Percentiles rank a stretch among this genome's conserved stretches.
phyloP scores from a whole-genome alignment of 2,329 filamentous ascomycete genomes.

The Thelonectria olida region DNA sequence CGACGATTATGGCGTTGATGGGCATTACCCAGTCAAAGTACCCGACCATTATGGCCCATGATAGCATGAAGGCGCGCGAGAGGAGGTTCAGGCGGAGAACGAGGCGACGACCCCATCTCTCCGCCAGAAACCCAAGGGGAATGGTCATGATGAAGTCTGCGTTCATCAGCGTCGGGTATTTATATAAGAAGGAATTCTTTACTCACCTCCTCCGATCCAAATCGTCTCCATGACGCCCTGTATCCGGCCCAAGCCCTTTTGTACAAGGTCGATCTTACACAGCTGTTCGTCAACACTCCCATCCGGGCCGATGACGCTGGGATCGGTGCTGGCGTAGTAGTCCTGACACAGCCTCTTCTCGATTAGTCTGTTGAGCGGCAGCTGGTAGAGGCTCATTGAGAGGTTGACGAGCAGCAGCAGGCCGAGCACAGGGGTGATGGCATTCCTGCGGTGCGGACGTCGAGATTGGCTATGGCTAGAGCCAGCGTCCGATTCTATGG shows the following conservation, averaged over 20 bases:
- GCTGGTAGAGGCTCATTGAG: constrained; percentile 57
- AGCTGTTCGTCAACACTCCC: constrained; percentile 58
- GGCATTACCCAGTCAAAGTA: constrained; percentile 30
- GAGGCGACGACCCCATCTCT: constrained; percentile 50
- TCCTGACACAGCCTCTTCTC: constrained; percentile 60
- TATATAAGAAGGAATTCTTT: accelerated
- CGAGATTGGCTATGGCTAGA: background rate
- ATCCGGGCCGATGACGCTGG: constrained; percentile 37
- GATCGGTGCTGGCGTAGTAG: constrained; percentile 56
- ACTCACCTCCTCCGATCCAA: constrained; percentile 58
- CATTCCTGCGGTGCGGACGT: constrained; percentile 1
- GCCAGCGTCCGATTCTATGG: constrained; percentile 3
- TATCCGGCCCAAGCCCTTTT: constrained; percentile 60
- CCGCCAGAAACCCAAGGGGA: constrained; percentile 56
- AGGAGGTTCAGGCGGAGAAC: constrained; percentile 56
- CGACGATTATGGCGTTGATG: constrained; percentile 47
- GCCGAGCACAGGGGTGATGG: constrained; percentile 43
- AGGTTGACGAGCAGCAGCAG: constrained; percentile 58
- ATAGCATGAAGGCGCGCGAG: constrained; percentile 42
- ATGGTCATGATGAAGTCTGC: constrained; percentile 60
- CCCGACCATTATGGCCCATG: constrained; percentile 37
- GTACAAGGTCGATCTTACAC: constrained; percentile 63
- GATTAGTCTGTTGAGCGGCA: constrained; percentile 57
- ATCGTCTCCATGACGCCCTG: constrained; percentile 60
- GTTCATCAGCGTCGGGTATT: background rate